Evolutionary conservation across 2,329 filamentous ascomycete genomes (phyloP).

Genomic region (Microcyclospora tardicrescens): DNA sequence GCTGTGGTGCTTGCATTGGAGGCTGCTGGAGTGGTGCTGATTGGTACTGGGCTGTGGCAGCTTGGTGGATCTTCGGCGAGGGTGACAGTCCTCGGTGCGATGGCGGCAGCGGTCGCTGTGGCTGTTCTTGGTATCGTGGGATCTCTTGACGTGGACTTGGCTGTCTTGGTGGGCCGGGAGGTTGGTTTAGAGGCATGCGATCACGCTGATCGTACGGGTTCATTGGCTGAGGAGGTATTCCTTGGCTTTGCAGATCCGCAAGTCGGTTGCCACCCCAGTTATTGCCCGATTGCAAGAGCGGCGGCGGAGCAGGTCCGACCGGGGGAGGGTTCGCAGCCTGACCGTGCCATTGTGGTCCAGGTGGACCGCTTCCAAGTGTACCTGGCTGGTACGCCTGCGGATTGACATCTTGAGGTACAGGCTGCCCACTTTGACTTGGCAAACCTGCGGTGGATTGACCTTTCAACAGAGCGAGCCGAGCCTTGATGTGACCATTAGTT

Average conservation of each 20-base stretch:
- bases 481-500: slow-evolving; percentile 88
- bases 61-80: slow-evolving; percentile 46
- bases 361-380: slow-evolving; percentile 62
- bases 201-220: slow-evolving; percentile 78
- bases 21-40: slow-evolving; percentile 34
- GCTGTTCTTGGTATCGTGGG: slow-evolving; percentile 35
- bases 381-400: slow-evolving; percentile 82
- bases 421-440: slow-evolving; percentile 58
- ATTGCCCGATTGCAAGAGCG: slow-evolving; percentile 36
- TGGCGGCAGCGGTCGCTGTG: slow-evolving; percentile 31
- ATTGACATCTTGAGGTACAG: slow-evolving; percentile 91
- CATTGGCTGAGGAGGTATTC: slow-evolving; percentile 49
- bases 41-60: slow-evolving; percentile 40
- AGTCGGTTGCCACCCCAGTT: slow-evolving; percentile 56
- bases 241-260: slow-evolving; percentile 59
- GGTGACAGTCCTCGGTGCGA: slow-evolving; percentile 42
- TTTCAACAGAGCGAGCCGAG: slow-evolving; percentile 76
- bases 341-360: slow-evolving; percentile 79
- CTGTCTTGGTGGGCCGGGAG: slow-evolving; percentile 46
- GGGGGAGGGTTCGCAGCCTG: slow-evolving; percentile 53
- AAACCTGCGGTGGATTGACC: slow-evolving; percentile 58
- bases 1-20: slow-evolving; percentile 34
- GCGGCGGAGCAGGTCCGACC: slow-evolving; percentile 50
- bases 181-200: slow-evolving; percentile 52
- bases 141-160: slow-evolving; percentile 53